These are phyloP conservation scores for Santalum album DNA, from an alignment of 164 flowering plant genomes.

Conservation along the genomic window DNA sequence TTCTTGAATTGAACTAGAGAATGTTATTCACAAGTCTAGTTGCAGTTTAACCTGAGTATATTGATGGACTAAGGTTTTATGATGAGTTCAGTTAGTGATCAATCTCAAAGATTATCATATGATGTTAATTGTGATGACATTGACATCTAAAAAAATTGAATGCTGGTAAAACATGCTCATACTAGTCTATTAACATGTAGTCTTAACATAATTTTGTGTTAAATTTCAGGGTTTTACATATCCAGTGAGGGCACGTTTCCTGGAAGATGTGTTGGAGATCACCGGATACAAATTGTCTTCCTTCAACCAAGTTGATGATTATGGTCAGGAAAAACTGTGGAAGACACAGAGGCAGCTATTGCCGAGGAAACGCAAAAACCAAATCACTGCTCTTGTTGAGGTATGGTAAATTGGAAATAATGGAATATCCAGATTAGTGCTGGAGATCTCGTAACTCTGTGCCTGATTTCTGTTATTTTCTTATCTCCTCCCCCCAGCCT, in stretches of 20 bases:
- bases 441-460: no score
- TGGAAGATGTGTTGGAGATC: conserved; percentile 83
- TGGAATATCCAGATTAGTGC: background rate
- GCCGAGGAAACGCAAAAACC: conserved; percentile 85
- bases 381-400: conserved; percentile 90
- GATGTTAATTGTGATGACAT: no score
- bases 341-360: conserved; percentile 83
- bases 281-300: conserved; percentile 90
- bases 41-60: no score
- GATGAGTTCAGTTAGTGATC: no score
- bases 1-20: no score
- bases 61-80: no score
- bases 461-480: no score
- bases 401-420: conserved; percentile 22
- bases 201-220: background rate
- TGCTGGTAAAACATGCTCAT: background rate
- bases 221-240: conserved; percentile 72
- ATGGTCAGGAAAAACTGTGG: conserved; percentile 97
- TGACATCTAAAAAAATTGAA: no score
- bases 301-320: conserved; percentile 95
- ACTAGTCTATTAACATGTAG: background rate
- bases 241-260: conserved; percentile 81
- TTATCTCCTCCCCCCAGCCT: no score
- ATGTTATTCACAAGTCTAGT: no score
- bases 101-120: no score